These are phyloP conservation scores for Fusarium musae DNA, from an alignment of 2,329 filamentous ascomycete genomes.

Conservation along the genomic window DNA sequence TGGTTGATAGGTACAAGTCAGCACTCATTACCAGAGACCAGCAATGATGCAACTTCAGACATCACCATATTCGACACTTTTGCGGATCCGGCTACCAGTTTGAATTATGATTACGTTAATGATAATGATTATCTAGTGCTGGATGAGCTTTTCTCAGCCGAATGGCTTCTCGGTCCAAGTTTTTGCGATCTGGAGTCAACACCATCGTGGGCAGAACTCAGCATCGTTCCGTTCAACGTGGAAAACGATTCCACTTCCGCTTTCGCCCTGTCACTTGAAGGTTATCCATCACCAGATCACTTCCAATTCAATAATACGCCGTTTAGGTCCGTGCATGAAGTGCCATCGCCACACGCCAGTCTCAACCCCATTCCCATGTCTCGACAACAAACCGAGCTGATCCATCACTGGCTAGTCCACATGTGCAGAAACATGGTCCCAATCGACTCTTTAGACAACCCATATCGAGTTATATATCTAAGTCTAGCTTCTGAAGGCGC, in stretches of 20 bases:
- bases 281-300: fast-evolving
- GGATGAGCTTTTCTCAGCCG: not conserved
- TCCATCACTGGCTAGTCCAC: not conserved
- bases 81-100: not conserved
- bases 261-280: fast-evolving
- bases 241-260: not conserved
- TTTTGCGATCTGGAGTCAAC: not conserved
- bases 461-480: not conserved
- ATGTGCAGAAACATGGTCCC: not conserved
- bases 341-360: not conserved
- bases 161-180: not conserved
- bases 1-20: not conserved
- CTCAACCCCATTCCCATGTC: not conserved
- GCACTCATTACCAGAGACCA: not conserved
- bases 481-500: not conserved
- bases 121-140: not conserved
- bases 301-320: fast-evolving
- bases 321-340: not conserved
- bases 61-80: fast-evolving
- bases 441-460: not conserved
- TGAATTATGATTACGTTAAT: not conserved
- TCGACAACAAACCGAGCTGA: not conserved
- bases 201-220: not conserved
- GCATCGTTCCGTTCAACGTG: fast-evolving
- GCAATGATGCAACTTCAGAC: fast-evolving